Evolutionary conservation across 176 grass and related monocot genomes (phyloP), one percentile per base, ranked within the genome.

Genomic region (Chrysopogon serrulatus): DNA sequence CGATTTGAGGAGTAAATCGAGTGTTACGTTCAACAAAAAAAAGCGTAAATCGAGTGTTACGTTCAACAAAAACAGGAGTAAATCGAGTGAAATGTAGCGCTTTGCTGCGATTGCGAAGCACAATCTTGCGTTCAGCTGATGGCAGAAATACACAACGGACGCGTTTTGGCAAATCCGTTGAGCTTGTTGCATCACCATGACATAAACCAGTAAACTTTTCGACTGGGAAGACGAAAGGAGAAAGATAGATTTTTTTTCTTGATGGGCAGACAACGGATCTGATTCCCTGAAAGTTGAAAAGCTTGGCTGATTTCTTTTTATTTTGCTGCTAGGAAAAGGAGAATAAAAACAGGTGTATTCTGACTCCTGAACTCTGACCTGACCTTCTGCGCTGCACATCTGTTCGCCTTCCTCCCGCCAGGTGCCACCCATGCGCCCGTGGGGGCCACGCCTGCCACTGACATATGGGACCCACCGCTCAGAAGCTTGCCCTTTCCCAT

Each of bases 391-490:
- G 39, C 60, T 43, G 77, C 40, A 13, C 68, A 61, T 75, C 76
- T 54, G 67, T 26, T 57, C 8, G 40, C 77, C 63, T 56, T 26
- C 34, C 10, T 28, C 34, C 72, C 66, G 87, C 81, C 87, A 88
- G 81, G 44, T 84, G 87, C 36, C 82, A 0, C 11, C 44, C 79
- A 90, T 82, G 83, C 78, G 65, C 16, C 11, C 9, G 62, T 11
- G 40, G 65, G 75, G 2, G 67, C 76, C 56, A 66, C 77, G 4
- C 0, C 0, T 4, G 8, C 32, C 19, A 10, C 56, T 56, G 44
- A 74, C 81, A 73, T 36, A 35, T 84, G 73, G 75, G 16, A n/a
- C 81, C 87, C 68, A 35, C 56, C 21, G 57, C 27, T 71, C 87
- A 84, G 47, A 35, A 47, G 14, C 68, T 18, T 41, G 10, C 21